Percentiles rank a stretch among this genome's conserved stretches.
Evolutionary conservation across 495 filamentous ascomycete species (phyloP).

Genomic region (Opeltia flavorubescens): DNA sequence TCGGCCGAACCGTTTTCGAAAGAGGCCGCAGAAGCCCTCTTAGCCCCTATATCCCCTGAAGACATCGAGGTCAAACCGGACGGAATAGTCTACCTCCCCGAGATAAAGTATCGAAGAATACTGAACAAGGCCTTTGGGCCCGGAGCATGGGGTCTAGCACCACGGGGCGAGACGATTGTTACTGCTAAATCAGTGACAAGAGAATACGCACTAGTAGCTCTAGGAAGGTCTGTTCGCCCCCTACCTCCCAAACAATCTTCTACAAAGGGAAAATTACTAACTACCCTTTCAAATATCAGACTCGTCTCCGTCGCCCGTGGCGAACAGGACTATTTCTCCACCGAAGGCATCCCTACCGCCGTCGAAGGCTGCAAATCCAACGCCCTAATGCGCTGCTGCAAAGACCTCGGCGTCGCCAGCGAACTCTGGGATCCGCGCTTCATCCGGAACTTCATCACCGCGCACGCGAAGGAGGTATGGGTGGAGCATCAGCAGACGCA

Average conservation of each 20-base stretch:
- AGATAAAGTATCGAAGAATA: constrained; percentile 96
- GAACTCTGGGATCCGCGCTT: constrained; percentile 95
- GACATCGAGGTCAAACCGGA: constrained; percentile 96
- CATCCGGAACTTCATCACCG: constrained; percentile 55
- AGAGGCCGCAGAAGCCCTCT: constrained; percentile 58
- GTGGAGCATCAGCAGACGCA: constrained; percentile 74
- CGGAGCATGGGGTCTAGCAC: constrained; percentile 88
- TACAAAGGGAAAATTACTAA: not conserved
- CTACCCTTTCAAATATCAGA: constrained; percentile 27
- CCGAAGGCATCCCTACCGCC: constrained; percentile 88
- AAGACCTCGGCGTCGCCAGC: constrained; percentile 87
- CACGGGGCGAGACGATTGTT: constrained; percentile 79
- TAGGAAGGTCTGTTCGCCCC: constrained; percentile 57
- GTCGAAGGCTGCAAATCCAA: constrained; percentile 96
- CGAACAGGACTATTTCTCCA: constrained; percentile 87
- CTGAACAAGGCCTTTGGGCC: constrained; percentile 87
- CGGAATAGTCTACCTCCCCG: constrained; percentile 88
- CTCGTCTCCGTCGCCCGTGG: constrained; percentile 86
- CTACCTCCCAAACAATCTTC: not conserved
- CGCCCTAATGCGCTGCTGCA: constrained; percentile 91
- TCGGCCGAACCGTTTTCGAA: constrained; percentile 59
- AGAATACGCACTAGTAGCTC: constrained; percentile 84
- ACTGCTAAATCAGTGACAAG: constrained; percentile 78
- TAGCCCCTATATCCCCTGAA: constrained; percentile 47
- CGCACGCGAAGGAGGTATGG: constrained; percentile 62